Percentiles rank a stretch among this genome's conserved stretches.
Conservation (phyloP, 108 stramenopile genomes). For the Skeletonema grethae region DNA sequence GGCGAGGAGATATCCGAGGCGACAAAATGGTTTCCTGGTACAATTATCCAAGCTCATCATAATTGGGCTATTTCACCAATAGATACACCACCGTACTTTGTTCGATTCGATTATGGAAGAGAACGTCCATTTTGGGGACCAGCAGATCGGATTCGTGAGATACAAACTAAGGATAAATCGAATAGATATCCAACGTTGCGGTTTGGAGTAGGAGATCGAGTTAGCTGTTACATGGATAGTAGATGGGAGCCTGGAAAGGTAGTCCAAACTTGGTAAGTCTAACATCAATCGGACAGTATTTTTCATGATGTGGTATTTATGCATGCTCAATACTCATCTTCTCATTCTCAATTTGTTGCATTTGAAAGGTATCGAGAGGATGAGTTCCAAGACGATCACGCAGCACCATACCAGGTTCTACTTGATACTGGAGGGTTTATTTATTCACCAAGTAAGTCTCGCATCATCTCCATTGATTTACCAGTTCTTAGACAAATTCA, state of each 20-base stretch:
- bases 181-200: neutral
- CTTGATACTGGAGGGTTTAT: slow-evolving; percentile 7
- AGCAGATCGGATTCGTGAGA: neutral
- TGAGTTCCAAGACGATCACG: neutral
- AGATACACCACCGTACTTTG: neutral
- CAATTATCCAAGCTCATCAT: neutral
- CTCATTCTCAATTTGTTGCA: neutral
- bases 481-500: neutral
- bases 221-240: neutral
- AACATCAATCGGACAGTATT: neutral
- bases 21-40: slow-evolving; percentile 9
- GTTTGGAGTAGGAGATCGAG: slow-evolving; percentile 6
- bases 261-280: slow-evolving; percentile 5
- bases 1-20: neutral
- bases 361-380: neutral
- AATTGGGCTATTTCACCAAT: neutral
- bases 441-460: slow-evolving; percentile 3
- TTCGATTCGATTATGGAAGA: slow-evolving; percentile 8
- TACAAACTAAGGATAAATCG: neutral
- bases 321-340: neutral
- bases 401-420: slow-evolving; percentile 8
- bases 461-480: neutral
- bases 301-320: neutral
- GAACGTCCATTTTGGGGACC: slow-evolving; percentile 12
- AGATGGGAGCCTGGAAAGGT: neutral